These are phyloP conservation scores for Pleoardoris graminearum DNA, from an alignment of 2,329 filamentous ascomycete genomes.

Conservation along the genomic window DNA sequence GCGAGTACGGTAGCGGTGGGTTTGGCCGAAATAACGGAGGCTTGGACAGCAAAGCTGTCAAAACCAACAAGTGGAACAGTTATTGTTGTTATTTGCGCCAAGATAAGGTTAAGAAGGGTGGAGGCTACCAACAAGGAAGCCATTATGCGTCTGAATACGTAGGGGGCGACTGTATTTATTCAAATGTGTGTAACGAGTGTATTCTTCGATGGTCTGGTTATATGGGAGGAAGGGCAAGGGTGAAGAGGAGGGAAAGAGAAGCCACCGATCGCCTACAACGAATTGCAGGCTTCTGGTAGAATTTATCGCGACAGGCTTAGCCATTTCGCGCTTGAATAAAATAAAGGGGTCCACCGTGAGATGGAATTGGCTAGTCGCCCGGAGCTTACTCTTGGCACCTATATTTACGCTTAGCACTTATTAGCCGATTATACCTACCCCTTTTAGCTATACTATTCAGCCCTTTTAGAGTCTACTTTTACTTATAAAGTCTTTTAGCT, in stretches of 20 bases:
- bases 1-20: slow-evolving; percentile 16
- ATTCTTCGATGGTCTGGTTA: neutral
- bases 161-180: neutral
- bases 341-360: too few relatives aligned
- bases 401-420: too few relatives aligned
- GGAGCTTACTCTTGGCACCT: too few relatives aligned
- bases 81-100: slow-evolving; percentile 19
- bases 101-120: slow-evolving; percentile 9
- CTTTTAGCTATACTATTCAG: too few relatives aligned
- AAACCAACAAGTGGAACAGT: slow-evolving; percentile 16
- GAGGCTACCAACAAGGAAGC: neutral
- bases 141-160: neutral
- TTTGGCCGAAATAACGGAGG: slow-evolving; percentile 22
- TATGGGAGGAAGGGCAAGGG: neutral
- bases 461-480: too few relatives aligned
- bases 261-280: neutral
- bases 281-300: neutral
- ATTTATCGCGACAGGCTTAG: neutral
- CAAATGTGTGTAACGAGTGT: neutral
- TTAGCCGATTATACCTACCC: too few relatives aligned
- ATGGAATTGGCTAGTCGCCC: too few relatives aligned
- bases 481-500: too few relatives aligned
- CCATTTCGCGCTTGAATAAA: too few relatives aligned
- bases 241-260: neutral
- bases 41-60: slow-evolving; percentile 9